A percentile compares a stretch with the other conserved stretches of the same genome.
phyloP scores from a whole-genome alignment of 345 rosid species.

The Bruguiera gymnorhiza region DNA sequence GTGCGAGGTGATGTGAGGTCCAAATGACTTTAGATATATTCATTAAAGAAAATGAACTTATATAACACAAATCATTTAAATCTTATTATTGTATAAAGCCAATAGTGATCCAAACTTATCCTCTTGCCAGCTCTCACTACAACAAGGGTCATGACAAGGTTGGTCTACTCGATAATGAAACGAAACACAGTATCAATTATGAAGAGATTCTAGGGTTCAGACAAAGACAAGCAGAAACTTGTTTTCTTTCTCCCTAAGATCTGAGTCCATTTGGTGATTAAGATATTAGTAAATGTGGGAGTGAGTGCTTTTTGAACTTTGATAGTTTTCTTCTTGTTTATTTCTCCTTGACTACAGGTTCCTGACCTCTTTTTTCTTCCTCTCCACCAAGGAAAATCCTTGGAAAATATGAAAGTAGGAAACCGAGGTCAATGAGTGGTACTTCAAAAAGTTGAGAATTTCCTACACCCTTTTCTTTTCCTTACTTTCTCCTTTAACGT shows the following conservation, averaged over 20 bases:
- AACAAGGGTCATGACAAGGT: constrained; percentile 17
- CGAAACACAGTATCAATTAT: constrained; percentile 28
- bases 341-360: constrained; percentile 54
- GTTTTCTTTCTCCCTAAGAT: constrained; percentile 33
- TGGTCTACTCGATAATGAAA: constrained; percentile 53
- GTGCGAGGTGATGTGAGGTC: too few species aligned
- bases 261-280: constrained; percentile 41
- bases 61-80: constrained; percentile 10
- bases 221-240: constrained; percentile 74
- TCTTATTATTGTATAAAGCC: constrained; percentile 15
- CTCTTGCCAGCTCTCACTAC: constrained; percentile 50
- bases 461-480: constrained; percentile 19
- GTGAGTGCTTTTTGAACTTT: constrained; percentile 45
- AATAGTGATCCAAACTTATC: constrained; percentile 41
- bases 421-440: constrained; percentile 48
- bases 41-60: background rate
- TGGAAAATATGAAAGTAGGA: constrained; percentile 19
- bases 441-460: constrained; percentile 27
- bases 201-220: constrained; percentile 59
- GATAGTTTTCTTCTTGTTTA: constrained; percentile 72
- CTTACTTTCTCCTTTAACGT: constrained; percentile 16
- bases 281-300: constrained; percentile 21
- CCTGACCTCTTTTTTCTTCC: constrained; percentile 33
- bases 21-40: background rate
- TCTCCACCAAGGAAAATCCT: constrained; percentile 15